Evolutionary conservation across 768 basidiomycete genomes (phyloP).

Genomic region (Kockovaella imperatae): DNA sequence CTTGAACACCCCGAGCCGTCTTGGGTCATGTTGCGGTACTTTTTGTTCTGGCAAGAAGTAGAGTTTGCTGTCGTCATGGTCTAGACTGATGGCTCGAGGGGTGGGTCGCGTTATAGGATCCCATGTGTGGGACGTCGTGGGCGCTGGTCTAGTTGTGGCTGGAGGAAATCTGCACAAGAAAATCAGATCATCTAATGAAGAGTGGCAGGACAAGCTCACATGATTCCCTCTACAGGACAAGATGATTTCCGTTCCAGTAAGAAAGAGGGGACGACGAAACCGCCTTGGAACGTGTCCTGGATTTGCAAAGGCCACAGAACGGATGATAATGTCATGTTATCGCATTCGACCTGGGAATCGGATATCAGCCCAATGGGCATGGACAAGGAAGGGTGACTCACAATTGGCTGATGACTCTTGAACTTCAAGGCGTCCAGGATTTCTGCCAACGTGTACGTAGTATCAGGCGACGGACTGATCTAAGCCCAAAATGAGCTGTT

Average conservation of each 20-base stretch:
- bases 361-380: neutral
- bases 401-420: slow-evolving; percentile 23
- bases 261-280: slow-evolving; percentile 20
- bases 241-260: slow-evolving; percentile 9
- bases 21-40: neutral
- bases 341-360: slow-evolving; percentile 28
- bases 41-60: slow-evolving; percentile 11
- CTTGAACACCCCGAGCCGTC: slow-evolving; percentile 30
- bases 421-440: slow-evolving; percentile 23
- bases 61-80: slow-evolving; percentile 23
- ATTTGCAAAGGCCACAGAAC: slow-evolving; percentile 37
- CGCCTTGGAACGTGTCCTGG: slow-evolving; percentile 33
- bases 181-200: neutral
- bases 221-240: slow-evolving; percentile 36
- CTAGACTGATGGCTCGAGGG: slow-evolving; percentile 30
- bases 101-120: slow-evolving; percentile 32
- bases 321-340: slow-evolving; percentile 27
- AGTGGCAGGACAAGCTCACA: slow-evolving; percentile 12
- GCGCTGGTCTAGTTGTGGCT: slow-evolving; percentile 10
- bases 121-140: slow-evolving; percentile 18
- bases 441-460: slow-evolving; percentile 35
- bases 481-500: slow-evolving; percentile 5
- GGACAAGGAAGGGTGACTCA: slow-evolving; percentile 11
- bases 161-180: slow-evolving; percentile 25
- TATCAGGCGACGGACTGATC: slow-evolving; percentile 41